phyloP scores from a whole-genome alignment of 306 rosid genomes.

The Cicer arietinum region DNA sequence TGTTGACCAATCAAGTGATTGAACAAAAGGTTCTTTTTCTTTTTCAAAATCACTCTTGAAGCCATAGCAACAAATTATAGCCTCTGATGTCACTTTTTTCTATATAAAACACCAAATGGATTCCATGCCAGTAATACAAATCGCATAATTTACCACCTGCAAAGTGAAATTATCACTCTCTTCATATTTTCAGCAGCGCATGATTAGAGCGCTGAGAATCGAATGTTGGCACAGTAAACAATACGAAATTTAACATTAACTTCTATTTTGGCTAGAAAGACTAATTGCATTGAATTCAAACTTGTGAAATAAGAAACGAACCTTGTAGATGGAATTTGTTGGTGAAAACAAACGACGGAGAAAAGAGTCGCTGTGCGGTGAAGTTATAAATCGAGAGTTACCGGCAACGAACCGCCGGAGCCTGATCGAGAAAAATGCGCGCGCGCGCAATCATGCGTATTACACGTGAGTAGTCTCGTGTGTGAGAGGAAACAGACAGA shows the following conservation, averaged over 20 bases:
- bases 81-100: slow-evolving; percentile 23
- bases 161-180: slow-evolving; percentile 22
- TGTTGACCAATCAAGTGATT: slow-evolving; percentile 14
- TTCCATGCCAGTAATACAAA: slow-evolving; percentile 1
- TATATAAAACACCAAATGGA: not conserved
- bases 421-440: slow-evolving; percentile 20
- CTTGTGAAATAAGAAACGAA: not conserved
- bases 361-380: not conserved
- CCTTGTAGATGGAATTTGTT: slow-evolving; percentile 12
- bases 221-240: not conserved
- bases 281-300: not conserved
- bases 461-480: not conserved
- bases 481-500: not conserved
- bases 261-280: not conserved
- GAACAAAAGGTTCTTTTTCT: slow-evolving; percentile 49
- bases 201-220: not conserved
- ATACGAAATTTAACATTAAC: not conserved
- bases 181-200: not conserved
- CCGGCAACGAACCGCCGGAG: not conserved
- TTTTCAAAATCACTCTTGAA: slow-evolving; percentile 58
- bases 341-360: slow-evolving; percentile 4
- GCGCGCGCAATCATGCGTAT: not conserved
- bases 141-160: slow-evolving; percentile 39
- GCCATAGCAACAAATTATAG: slow-evolving; percentile 59
- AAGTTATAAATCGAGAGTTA: not conserved